Conservation (phyloP, 2,329 filamentous ascomycete genomes). For the Apiospora marii region DNA sequence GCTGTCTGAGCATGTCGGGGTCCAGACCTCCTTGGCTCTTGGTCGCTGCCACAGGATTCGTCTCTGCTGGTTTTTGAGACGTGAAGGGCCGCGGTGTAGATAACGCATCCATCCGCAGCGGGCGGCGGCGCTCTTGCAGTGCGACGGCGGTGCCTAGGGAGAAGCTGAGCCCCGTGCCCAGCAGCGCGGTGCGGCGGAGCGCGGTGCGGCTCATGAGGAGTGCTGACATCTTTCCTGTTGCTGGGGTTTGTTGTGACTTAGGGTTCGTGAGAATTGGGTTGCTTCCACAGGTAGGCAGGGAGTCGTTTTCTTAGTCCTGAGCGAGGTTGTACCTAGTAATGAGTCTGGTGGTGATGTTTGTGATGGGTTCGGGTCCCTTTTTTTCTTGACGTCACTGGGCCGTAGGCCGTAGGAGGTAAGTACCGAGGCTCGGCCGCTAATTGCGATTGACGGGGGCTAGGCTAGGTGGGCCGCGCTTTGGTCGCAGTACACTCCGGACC, state of each 20-base stretch:
- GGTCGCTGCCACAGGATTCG: slow-evolving; percentile 26
- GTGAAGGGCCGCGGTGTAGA: slow-evolving; percentile 30
- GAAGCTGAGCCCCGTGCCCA: slow-evolving; percentile 41
- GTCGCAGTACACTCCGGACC: not conserved
- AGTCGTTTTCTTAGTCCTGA: not conserved
- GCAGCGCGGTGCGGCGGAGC: slow-evolving; percentile 39
- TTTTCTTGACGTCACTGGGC: not conserved
- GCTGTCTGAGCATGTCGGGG: slow-evolving; percentile 52
- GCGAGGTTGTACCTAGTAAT: not conserved
- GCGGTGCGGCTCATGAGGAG: slow-evolving; percentile 38
- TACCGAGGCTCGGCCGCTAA: not conserved
- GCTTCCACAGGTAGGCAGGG: not conserved
- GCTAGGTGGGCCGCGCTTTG: not conserved
- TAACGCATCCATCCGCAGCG: slow-evolving; percentile 36
- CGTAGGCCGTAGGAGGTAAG: not conserved
- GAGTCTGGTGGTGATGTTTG: not conserved
- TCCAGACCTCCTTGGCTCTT: slow-evolving; percentile 37
- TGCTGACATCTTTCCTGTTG: slow-evolving; percentile 14
- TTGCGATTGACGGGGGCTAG: not conserved
- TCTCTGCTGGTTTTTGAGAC: slow-evolving; percentile 8
- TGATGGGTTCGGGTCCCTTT: not conserved
- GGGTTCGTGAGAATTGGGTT: not conserved
- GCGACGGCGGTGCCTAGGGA: slow-evolving; percentile 42
- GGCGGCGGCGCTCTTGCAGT: slow-evolving; percentile 31
- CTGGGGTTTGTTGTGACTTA: not conserved